A percentile compares a stretch with the other conserved stretches of the same genome.
Evolutionary conservation across 2,329 filamentous ascomycete genomes (phyloP).

Genomic region (Trichoderma semiorbis): DNA sequence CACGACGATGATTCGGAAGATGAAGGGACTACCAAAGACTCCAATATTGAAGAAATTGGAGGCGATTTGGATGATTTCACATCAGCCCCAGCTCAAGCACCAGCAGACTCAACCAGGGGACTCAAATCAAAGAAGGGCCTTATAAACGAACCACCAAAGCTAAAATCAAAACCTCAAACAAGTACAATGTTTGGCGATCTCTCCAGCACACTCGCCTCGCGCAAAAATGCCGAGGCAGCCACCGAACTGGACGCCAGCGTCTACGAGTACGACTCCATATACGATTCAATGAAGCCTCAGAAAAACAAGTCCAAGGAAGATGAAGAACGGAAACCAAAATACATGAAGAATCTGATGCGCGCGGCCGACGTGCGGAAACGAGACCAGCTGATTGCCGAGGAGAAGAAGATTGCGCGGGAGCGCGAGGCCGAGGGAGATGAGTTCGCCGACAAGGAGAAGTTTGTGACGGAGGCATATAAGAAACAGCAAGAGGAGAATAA

Average conservation of each 20-base stretch:
- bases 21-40: conserved; percentile 36
- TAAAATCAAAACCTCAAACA: conserved; percentile 41
- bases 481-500: conserved; percentile 74
- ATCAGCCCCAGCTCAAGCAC: conserved; percentile 19
- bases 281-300: conserved; percentile 70
- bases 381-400: conserved; percentile 72
- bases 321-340: conserved; percentile 66
- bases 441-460: conserved; percentile 79
- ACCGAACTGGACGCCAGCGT: conserved; percentile 67
- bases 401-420: conserved; percentile 75
- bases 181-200: conserved; percentile 60
- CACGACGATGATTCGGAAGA: conserved; percentile 54
- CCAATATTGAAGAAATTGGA: conserved; percentile 57
- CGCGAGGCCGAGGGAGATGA: conserved; percentile 77
- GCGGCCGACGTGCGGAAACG: conserved; percentile 74
- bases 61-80: conserved; percentile 55
- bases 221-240: conserved; percentile 62
- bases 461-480: conserved; percentile 81
- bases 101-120: conserved; percentile 30
- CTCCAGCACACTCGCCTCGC: conserved; percentile 60
- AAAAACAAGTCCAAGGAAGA: conserved; percentile 54
- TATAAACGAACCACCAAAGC: conserved; percentile 40
- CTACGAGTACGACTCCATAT: conserved; percentile 82
- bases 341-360: conserved; percentile 71
- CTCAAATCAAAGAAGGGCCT: conserved; percentile 33